Conservation (phyloP, 768 basidiomycete genomes). For the Mycena galopus region DNA sequence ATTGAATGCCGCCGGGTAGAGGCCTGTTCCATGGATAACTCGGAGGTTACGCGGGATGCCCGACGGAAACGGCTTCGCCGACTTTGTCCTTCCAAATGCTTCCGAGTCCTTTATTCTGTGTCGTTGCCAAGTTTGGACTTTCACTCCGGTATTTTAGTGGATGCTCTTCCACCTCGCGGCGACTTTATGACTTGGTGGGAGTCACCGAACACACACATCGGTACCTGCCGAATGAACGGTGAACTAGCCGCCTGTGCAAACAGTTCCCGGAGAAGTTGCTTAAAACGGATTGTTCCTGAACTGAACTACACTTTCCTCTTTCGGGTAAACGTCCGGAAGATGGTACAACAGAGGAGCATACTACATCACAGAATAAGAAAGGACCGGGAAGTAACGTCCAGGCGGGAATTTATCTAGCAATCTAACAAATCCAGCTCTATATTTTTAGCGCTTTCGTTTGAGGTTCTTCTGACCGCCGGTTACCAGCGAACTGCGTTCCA, state of each 20-base stretch:
- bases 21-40: neutral
- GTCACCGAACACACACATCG: constrained; percentile 3
- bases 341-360: constrained; percentile 13
- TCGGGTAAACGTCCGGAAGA: neutral
- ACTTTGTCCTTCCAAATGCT: neutral
- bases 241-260: constrained; percentile 14
- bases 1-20: neutral
- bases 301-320: constrained; percentile 10
- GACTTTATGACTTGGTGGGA: neutral
- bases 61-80: constrained; percentile 14
- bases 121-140: constrained; percentile 16
- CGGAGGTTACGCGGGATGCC: neutral
- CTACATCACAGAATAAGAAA: constrained; percentile 16
- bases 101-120: neutral
- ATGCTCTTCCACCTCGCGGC: neutral
- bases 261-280: constrained; percentile 7
- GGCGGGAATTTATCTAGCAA: constrained; percentile 6
- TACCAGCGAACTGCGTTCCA: constrained; percentile 78
- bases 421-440: neutral
- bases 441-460: constrained; percentile 65
- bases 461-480: constrained; percentile 48
- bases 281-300: neutral
- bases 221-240: neutral
- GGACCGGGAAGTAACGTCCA: constrained; percentile 13
- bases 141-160: constrained; percentile 5